Base-by-base conservation (phyloP, 257 asterid genomes). In the Forsythia suspensa region DNA sequence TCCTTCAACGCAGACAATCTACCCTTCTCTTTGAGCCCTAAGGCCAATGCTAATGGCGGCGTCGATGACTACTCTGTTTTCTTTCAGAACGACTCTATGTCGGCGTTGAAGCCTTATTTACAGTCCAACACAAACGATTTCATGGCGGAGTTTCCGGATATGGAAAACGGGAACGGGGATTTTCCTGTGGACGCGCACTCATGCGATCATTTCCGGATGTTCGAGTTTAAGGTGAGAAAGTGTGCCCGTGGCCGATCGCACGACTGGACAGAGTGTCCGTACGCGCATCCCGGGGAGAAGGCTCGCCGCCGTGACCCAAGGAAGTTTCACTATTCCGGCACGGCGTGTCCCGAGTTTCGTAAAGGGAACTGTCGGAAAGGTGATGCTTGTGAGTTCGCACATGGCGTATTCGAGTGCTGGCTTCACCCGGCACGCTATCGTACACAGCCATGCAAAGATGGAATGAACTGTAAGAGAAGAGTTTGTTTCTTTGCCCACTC, bases 261-360 rank as follows among this genome's bases (percentile, higher is more conserved):
- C 46, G 98, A 92, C 82, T 94, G 98, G 98, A 94, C 97, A 1
- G 98, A 93, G 82, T 93, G 98, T 80, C 98, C 98, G 37, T 93
- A 80, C 66, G 96, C 94, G 37, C 98, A 93, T 80, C 97, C 96
- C 0, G 98, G 97, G 0, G 98, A 94, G 81, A 94, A 92, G 77
- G 98, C 98, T 6, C 90, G 98, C 63, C 92, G 98, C 80, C 84
- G 98, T 65, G 98, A 94, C 71, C 98, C 98, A 1, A 70, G 94
- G n/a, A 90, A 90, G 90, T 87, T 66, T 44, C 92, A 87, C 80
- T 94, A 94, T 63, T 87, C 97, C 21, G 97, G 95, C 29, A 82
- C 90, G 20, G 90, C 98, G 2, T 92, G 98, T 69, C 97, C 98
- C 0, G 96, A 94, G 2, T 94, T 86, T 72, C 90, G 96, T 0